Evolutionary conservation across 139 green algal genomes (phyloP).

Genomic region (Chlorella vulgaris): DNA sequence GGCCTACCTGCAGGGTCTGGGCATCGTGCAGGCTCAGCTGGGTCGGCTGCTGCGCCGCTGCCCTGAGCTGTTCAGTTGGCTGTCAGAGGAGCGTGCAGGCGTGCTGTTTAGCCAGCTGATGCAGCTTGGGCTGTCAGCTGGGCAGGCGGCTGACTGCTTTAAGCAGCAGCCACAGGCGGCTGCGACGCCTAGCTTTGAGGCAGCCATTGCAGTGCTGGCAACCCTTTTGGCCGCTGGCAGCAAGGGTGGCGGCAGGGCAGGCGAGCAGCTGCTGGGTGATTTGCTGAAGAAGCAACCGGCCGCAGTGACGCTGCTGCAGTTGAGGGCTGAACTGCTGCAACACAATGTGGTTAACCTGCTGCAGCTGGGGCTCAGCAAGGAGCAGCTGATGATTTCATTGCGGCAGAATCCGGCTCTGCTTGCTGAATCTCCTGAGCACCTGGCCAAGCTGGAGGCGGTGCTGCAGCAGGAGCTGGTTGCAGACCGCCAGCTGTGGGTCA

Average conservation of each 20-base stretch:
- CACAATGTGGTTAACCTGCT: background rate
- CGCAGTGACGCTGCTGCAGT: background rate
- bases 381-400: background rate
- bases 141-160: background rate
- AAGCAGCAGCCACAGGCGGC: background rate
- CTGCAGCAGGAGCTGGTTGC: conserved; percentile 8
- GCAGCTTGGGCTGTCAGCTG: background rate
- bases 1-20: background rate
- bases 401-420: background rate
- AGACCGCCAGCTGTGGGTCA: background rate
- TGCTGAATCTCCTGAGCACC: background rate
- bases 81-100: background rate
- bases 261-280: conserved; percentile 5
- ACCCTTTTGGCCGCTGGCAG: background rate
- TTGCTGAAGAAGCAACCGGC: background rate
- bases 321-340: background rate
- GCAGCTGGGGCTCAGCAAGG: background rate
- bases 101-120: conserved; percentile 16
- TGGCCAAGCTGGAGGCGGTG: background rate
- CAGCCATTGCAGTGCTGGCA: conserved; percentile 5
- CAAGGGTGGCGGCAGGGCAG: background rate
- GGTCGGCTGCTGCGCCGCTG: background rate
- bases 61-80: conserved; percentile 1
- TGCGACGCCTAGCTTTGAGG: background rate
- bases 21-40: background rate